Evolutionary conservation across 257 asterid genomes (phyloP), one percentile per base, ranked within the genome.

Genomic region (Solanum tarapatanum): DNA sequence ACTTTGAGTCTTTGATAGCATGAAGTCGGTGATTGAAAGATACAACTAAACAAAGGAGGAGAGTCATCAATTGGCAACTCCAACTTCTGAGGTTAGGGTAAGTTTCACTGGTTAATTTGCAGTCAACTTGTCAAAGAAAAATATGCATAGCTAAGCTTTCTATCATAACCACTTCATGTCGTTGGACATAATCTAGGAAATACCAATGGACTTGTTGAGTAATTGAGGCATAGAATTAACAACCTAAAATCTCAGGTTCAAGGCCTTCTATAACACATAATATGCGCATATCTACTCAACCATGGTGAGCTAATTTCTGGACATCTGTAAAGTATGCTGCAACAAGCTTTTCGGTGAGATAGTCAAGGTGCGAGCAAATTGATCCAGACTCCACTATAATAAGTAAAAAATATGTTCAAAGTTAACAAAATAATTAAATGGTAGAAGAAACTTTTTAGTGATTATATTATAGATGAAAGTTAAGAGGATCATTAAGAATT

Each of bases 71-170:
- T 77, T 91, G 85, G 93, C 92, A 58, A 91, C 92, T 91, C 94
- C 93, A 7, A 92, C 91, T 37, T 91, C 98, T 24, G 96, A 95
- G 94, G 89, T 93, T 91, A 94, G 91, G 95, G 97, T 94, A 91
- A 87, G 41, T 75, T 86, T 84, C 82, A 87, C 62, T 82, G 35
- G 73, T 37, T 19, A 55, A 70, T 83, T 72, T 74, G 77, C 48
- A 86, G 79, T 68, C 35, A 74, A 33, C 60, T 16, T 21, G 24
- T 66, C 45, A 32, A 66, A 87, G 11, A 45, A 41, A 8, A 55
- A 28, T 83, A 55, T 45, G 73, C 39, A 60, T 30, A 37, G 24
- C 66, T 26, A 45, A 51, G 83, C 68, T 51, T 35, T 88, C 41
- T n/a, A 37, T 37, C 83, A 23, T 23, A 35, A 5, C 58, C 32